Percentiles rank a stretch among this genome's conserved stretches.
These are phyloP conservation scores for Oryza coarctata DNA, from an alignment of 176 grass and related monocot genomes.

Conservation along the genomic window DNA sequence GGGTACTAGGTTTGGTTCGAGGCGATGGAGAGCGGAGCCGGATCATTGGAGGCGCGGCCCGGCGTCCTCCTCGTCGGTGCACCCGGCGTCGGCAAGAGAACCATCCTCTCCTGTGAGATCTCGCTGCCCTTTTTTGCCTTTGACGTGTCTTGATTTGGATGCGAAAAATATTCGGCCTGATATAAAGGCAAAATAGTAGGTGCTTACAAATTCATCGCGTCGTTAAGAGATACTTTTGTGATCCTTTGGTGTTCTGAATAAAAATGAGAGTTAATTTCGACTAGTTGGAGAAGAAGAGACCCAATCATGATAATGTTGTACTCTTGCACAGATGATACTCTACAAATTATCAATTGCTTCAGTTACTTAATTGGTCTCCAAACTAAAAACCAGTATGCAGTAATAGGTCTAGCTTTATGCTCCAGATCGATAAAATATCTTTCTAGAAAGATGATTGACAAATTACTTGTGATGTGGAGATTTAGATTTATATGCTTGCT, in stretches of 20 bases:
- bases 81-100: conserved; percentile 85
- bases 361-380: too few species aligned
- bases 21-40: conserved; percentile 34
- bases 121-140: conserved; percentile 8
- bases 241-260: not conserved
- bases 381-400: not conserved
- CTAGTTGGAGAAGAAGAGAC: not conserved
- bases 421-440: not conserved
- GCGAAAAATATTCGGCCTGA: not conserved
- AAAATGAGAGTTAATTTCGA: not conserved
- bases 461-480: not conserved
- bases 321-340: not conserved
- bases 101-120: conserved; percentile 77
- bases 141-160: conserved; percentile 7
- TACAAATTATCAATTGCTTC: too few species aligned
- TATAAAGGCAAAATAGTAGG: not conserved
- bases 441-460: not conserved
- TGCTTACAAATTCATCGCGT: not conserved
- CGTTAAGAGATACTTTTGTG: not conserved
- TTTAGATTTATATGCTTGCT: not conserved
- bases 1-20: conserved; percentile 26
- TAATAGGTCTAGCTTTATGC: not conserved
- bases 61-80: conserved; percentile 75
- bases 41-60: conserved; percentile 69
- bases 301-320: not conserved